Conservation (phyloP, 1,284 basidiomycete genomes). For the Sporisorium exsertum region DNA sequence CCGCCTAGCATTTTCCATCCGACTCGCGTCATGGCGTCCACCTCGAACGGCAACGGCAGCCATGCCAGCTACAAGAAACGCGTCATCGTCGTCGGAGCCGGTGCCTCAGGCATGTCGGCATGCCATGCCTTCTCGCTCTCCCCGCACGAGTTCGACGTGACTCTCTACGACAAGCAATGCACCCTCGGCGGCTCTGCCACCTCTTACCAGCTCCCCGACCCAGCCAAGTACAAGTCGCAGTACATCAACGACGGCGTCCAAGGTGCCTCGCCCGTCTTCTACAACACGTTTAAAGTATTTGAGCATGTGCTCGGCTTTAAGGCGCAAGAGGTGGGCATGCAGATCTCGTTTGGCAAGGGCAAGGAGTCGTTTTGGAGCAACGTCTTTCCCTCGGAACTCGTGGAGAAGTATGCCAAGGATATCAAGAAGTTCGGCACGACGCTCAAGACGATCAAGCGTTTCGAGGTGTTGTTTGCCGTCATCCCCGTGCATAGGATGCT, state of each 20-base stretch:
- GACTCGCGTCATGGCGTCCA: slow-evolving; percentile 13
- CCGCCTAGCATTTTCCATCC: background rate
- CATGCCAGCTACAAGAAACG: slow-evolving; percentile 48
- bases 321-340: slow-evolving; percentile 60
- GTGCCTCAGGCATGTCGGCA: slow-evolving; percentile 58
- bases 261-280: slow-evolving; percentile 60
- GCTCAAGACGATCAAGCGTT: slow-evolving; percentile 62
- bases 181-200: slow-evolving; percentile 61
- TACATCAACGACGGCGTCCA: slow-evolving; percentile 67
- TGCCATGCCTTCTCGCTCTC: slow-evolving; percentile 58
- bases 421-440: slow-evolving; percentile 63
- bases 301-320: slow-evolving; percentile 59
- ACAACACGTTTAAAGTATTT: slow-evolving; percentile 65
- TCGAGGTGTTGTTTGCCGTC: slow-evolving; percentile 62
- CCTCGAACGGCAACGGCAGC: slow-evolving; percentile 24
- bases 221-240: slow-evolving; percentile 55
- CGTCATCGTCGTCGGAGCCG: slow-evolving; percentile 62
- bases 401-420: slow-evolving; percentile 56
- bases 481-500: slow-evolving; percentile 62
- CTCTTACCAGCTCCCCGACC: slow-evolving; percentile 61
- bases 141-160: slow-evolving; percentile 56
- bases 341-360: slow-evolving; percentile 65
- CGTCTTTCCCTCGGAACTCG: slow-evolving; percentile 62
- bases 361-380: slow-evolving; percentile 61
- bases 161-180: slow-evolving; percentile 61